Evolutionary conservation across 495 filamentous ascomycete species (phyloP).

Genomic region (Penicillium salamii): DNA sequence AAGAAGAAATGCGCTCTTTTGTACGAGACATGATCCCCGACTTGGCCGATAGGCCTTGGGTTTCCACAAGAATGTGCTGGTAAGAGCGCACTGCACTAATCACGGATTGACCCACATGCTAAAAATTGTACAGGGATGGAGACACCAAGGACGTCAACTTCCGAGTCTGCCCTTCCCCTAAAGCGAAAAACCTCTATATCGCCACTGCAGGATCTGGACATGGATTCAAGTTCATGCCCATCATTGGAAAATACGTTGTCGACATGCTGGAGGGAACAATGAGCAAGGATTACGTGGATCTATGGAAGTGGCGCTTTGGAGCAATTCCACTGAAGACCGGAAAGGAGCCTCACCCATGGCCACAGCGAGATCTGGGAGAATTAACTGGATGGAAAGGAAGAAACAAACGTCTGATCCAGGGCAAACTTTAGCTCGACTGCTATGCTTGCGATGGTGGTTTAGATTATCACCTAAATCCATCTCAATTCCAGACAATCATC

Average conservation of each 20-base stretch:
- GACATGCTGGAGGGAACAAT: conserved; percentile 39
- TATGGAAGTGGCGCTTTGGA: conserved; percentile 20
- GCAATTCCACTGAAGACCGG: conserved; percentile 2
- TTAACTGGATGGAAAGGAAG: conserved; percentile 21
- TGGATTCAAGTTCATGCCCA: conserved; percentile 58
- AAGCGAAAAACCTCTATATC: conserved; percentile 38
- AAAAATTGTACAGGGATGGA: conserved; percentile 11
- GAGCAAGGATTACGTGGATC: conserved; percentile 2
- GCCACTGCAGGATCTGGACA: conserved; percentile 48
- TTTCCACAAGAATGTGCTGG: conserved; percentile 28
- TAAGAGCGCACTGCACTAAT: no score
- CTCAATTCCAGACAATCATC: no score
- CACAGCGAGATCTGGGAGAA: conserved; percentile 19
- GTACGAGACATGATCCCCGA: conserved; percentile 15
- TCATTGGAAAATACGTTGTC: conserved; percentile 54
- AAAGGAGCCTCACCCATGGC: conserved; percentile 23
- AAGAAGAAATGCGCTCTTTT: conserved; percentile 19
- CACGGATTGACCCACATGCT: no score
- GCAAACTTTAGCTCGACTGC: no score
- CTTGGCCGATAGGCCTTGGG: conserved; percentile 19
- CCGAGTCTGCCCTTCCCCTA: conserved; percentile 48
- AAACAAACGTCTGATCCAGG: not conserved
- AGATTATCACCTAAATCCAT: no score
- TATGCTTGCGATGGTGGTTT: no score
- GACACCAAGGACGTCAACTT: conserved; percentile 47